phyloP scores from a whole-genome alignment of 345 rosid genomes.

The Excoecaria cochinchinensis region DNA sequence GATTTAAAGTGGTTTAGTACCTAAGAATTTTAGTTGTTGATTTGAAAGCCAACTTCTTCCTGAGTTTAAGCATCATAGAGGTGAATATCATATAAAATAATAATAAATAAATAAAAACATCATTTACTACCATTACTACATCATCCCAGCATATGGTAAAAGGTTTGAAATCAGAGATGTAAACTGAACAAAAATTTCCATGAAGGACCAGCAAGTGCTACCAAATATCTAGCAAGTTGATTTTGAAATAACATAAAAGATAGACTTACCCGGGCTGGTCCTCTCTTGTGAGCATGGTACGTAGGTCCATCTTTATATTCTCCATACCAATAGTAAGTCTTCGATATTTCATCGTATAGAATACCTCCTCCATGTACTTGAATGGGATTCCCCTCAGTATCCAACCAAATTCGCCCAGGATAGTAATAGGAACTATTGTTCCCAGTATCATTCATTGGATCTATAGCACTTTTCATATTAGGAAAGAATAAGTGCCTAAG shows the following conservation, averaged over 20 bases:
- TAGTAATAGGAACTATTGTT: slow-evolving; percentile 53
- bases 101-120: neutral
- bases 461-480: slow-evolving; percentile 50
- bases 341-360: slow-evolving; percentile 53
- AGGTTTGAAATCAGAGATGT: neutral
- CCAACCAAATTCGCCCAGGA: slow-evolving; percentile 89
- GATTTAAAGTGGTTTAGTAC: neutral
- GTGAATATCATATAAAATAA: neutral
- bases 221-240: slow-evolving; percentile 10
- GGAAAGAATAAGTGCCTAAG: slow-evolving; percentile 82
- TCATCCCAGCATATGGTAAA: slow-evolving; percentile 6
- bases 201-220: neutral
- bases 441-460: slow-evolving; percentile 55
- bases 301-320: slow-evolving; percentile 95
- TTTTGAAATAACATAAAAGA: slow-evolving; percentile 11
- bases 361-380: slow-evolving; percentile 98
- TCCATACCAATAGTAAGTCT: slow-evolving; percentile 85
- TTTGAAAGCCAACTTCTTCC: neutral
- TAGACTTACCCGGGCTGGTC: slow-evolving; percentile 74
- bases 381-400: slow-evolving; percentile 83
- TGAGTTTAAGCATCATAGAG: neutral
- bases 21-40: neutral
- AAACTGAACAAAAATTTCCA: slow-evolving; percentile 2
- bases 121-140: slow-evolving; percentile 12
- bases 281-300: slow-evolving; percentile 69